Evolutionary conservation across 139 green algal genomes (phyloP).

Genomic region (Picochlorum sp.): DNA sequence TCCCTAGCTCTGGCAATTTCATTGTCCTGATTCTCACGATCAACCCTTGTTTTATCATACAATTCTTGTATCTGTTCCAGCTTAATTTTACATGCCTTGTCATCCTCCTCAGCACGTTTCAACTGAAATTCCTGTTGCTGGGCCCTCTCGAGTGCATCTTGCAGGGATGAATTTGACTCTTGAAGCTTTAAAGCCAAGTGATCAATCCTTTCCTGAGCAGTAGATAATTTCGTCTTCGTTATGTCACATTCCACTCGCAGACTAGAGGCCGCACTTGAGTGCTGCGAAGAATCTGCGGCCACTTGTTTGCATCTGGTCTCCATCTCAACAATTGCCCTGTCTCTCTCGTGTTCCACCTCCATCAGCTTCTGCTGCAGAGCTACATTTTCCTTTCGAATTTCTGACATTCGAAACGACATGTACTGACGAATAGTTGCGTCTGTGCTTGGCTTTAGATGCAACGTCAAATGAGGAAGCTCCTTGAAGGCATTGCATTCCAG

Average conservation of each 20-base stretch:
- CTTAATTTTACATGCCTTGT: too few species aligned
- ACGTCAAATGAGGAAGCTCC: constrained; percentile 76
- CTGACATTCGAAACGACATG: constrained; percentile 16
- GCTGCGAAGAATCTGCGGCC: neutral
- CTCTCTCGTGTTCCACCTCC: neutral
- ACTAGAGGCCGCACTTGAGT: neutral
- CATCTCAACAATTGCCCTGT: too few species aligned
- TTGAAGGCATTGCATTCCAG: constrained; percentile 95
- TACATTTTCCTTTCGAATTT: constrained; percentile 22
- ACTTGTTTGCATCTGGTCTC: neutral
- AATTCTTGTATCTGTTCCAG: too few species aligned
- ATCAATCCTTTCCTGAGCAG: neutral
- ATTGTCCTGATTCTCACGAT: too few species aligned
- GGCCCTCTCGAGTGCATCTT: too few species aligned
- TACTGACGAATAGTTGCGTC: constrained; percentile 67
- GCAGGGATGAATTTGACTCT: too few species aligned
- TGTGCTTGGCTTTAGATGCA: constrained; percentile 68
- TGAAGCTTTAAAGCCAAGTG: too few species aligned
- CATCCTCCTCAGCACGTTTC: too few species aligned
- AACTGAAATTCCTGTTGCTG: too few species aligned
- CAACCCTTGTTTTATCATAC: too few species aligned
- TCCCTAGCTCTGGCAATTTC: neutral
- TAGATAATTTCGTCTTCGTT: neutral
- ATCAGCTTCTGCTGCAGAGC: constrained; percentile 7
- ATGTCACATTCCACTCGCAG: neutral